Percentiles rank a stretch among this genome's conserved stretches.
Conservation (phyloP, 768 basidiomycete genomes). For the Leccinum fibrillosum region DNA sequence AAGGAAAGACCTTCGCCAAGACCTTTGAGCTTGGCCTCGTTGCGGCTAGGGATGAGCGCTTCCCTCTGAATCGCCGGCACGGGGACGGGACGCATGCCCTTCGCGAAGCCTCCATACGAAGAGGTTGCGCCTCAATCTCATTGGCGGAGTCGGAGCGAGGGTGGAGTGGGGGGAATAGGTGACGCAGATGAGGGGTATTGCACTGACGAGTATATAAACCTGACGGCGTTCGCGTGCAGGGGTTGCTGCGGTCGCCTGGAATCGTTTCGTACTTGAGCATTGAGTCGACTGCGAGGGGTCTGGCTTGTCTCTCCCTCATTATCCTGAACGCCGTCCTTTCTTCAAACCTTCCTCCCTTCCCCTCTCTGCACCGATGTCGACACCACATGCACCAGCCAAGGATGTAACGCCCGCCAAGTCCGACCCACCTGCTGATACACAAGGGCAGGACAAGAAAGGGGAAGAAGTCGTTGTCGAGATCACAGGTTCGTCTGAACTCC, state of each 20-base stretch:
- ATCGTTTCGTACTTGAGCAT: background rate
- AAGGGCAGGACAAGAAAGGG: slow-evolving; percentile 1
- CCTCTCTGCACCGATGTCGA: slow-evolving; percentile 10
- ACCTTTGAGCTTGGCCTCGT: background rate
- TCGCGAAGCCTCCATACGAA: slow-evolving; percentile 9
- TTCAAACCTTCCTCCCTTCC: background rate
- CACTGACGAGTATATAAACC: slow-evolving; percentile 16
- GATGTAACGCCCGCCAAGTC: background rate
- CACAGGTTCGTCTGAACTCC: slow-evolving; percentile 15
- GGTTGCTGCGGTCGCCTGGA: background rate
- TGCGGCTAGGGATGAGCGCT: slow-evolving; percentile 12
- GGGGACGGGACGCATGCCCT: background rate
- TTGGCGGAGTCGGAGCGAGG: slow-evolving; percentile 23
- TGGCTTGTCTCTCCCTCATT: background rate
- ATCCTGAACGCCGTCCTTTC: background rate
- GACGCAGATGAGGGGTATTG: background rate
- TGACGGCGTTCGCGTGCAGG: slow-evolving; percentile 6
- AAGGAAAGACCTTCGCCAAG: background rate
- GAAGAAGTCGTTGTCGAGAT: slow-evolving; percentile 28
- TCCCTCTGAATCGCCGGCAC: slow-evolving; percentile 8
- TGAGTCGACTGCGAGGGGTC: background rate
- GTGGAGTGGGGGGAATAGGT: slow-evolving; percentile 6
- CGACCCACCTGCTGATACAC: background rate
- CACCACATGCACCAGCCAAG: slow-evolving; percentile 4
- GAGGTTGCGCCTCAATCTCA: slow-evolving; percentile 15